These are phyloP conservation scores for Vanderwaltozyma tropicalis DNA, from an alignment of 805 yeast species.

Conservation along the genomic window DNA sequence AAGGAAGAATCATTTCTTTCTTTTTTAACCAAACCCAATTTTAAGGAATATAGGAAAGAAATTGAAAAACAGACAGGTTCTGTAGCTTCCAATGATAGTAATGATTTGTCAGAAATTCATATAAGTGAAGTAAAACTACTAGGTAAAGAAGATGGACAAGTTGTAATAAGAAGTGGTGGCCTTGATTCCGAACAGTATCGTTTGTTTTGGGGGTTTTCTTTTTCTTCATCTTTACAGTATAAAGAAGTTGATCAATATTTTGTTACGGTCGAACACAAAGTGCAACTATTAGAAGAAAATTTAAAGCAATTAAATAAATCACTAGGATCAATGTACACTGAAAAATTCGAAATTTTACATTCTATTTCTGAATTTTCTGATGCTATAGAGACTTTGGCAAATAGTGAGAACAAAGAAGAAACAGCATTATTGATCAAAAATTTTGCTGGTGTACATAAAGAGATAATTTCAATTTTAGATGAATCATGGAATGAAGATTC, in stretches of 20 bases:
- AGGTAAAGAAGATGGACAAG: constrained; percentile 26
- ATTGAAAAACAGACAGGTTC: constrained; percentile 53
- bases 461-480: constrained; percentile 61
- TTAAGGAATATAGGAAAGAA: constrained; percentile 56
- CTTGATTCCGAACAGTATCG: constrained; percentile 45
- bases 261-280: constrained; percentile 51
- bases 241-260: constrained; percentile 75
- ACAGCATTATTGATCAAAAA: constrained; percentile 54
- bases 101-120: constrained; percentile 30
- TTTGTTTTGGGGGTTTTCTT: constrained; percentile 55
- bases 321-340: constrained; percentile 61
- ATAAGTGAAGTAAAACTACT: constrained; percentile 25
- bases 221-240: constrained; percentile 56
- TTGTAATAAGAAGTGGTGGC: constrained; percentile 21
- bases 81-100: constrained; percentile 36
- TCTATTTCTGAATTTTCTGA: constrained; percentile 59
- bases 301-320: constrained; percentile 59
- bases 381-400: constrained; percentile 47
- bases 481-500: constrained; percentile 65
- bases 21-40: constrained; percentile 68
- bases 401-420: constrained; percentile 62
- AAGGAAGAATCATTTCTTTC: constrained; percentile 66
- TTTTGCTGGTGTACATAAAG: constrained; percentile 61
- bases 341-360: constrained; percentile 61
- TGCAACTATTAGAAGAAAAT: constrained; percentile 65